phyloP scores from a whole-genome alignment of 208 protist genomes.

The Trypanosoma caninum region DNA sequence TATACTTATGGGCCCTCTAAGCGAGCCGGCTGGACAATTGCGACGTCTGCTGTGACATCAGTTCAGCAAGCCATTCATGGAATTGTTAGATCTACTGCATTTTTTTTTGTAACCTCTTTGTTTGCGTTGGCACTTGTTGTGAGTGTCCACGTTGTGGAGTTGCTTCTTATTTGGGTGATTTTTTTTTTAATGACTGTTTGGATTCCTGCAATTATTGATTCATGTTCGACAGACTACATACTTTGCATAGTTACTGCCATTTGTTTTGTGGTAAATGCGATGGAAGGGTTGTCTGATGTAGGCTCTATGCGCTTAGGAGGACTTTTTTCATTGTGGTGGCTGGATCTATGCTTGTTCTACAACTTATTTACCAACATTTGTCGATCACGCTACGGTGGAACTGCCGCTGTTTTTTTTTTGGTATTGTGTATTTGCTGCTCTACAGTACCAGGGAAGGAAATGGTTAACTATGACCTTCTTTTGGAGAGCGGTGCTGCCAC shows the following conservation, averaged over 20 bases:
- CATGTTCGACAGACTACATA: constrained; percentile 68
- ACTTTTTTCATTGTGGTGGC: constrained; percentile 64
- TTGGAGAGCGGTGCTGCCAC: background rate
- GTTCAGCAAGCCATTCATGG: constrained; percentile 45
- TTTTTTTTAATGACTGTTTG: constrained; percentile 75
- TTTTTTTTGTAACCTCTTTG: constrained; percentile 55
- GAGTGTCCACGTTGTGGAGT: constrained; percentile 87
- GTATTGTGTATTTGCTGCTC: constrained; percentile 4
- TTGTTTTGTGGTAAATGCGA: constrained; percentile 35
- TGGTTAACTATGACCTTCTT: constrained; percentile 18
- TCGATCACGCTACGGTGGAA: constrained; percentile 52
- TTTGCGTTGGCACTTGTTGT: constrained; percentile 67
- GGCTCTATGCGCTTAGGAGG: constrained; percentile 39
- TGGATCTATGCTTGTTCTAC: constrained; percentile 41
- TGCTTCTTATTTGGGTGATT: constrained; percentile 79
- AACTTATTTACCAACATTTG: constrained; percentile 34
- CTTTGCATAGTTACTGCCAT: constrained; percentile 41
- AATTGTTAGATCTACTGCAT: constrained; percentile 42
- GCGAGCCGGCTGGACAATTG: constrained; percentile 62
- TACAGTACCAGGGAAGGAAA: constrained; percentile 2
- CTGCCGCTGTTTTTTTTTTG: constrained; percentile 22
- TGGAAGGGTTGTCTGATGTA: constrained; percentile 33
- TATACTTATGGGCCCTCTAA: constrained; percentile 77
- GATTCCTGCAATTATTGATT: constrained; percentile 80
- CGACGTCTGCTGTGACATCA: constrained; percentile 42